phyloP scores from a whole-genome alignment of 768 basidiomycete species.

The Russula ochroleuca region DNA sequence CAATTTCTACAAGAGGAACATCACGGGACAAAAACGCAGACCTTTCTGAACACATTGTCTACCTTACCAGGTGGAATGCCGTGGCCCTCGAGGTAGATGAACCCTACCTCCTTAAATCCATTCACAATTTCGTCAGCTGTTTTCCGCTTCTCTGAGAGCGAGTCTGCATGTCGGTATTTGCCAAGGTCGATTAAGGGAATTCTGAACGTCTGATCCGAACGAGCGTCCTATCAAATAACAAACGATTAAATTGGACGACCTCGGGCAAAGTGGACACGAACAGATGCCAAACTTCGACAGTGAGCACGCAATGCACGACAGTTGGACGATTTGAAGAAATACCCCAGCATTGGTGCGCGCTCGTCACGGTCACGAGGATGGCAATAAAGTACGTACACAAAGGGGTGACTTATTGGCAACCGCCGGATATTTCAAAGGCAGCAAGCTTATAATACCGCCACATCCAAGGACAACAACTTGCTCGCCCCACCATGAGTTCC shows the following conservation, averaged over 20 bases:
- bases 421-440: slow-evolving; percentile 5
- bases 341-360: background rate
- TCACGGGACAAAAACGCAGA: slow-evolving; percentile 28
- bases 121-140: slow-evolving; percentile 66
- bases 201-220: slow-evolving; percentile 43
- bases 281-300: slow-evolving; percentile 7
- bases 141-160: slow-evolving; percentile 50
- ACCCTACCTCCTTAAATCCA: slow-evolving; percentile 77
- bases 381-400: background rate
- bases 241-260: background rate
- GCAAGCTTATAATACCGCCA: background rate
- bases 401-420: background rate
- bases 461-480: background rate
- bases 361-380: background rate
- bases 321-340: slow-evolving; percentile 8
- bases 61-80: slow-evolving; percentile 60
- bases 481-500: background rate
- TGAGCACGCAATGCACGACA: background rate
- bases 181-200: slow-evolving; percentile 72
- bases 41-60: slow-evolving; percentile 61
- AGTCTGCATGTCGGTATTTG: slow-evolving; percentile 53
- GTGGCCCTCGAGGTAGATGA: slow-evolving; percentile 73
- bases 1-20: background rate
- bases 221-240: slow-evolving; percentile 33
- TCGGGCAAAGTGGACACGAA: background rate